These are phyloP conservation scores for Mucor sp. DNA, from an alignment of 371 early-diverging fungal species.

Conservation along the genomic window DNA sequence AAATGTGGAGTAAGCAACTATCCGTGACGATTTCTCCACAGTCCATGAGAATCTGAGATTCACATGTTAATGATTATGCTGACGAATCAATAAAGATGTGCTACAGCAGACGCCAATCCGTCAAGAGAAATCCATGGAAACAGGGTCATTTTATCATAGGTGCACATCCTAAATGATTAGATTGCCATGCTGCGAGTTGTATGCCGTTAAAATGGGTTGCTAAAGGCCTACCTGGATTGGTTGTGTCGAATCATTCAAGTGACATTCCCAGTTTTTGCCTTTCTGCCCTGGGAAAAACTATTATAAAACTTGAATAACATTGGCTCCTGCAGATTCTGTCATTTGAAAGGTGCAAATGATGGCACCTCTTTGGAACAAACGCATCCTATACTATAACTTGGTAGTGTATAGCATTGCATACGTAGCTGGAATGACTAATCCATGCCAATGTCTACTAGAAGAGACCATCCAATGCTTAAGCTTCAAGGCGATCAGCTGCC, in stretches of 20 bases:
- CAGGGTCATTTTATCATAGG: neutral
- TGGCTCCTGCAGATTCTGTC: neutral
- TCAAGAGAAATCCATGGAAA: neutral
- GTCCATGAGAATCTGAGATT: constrained; percentile 21
- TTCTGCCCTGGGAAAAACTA: constrained; percentile 3
- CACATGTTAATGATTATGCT: constrained; percentile 21
- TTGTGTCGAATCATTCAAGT: neutral
- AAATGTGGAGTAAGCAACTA: constrained; percentile 25
- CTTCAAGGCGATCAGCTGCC: neutral
- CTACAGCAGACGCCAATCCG: neutral
- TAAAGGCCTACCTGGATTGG: neutral
- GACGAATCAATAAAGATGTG: constrained; percentile 20
- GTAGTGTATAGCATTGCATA: neutral
- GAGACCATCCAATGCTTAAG: neutral
- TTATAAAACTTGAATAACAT: neutral
- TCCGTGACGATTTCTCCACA: constrained; percentile 10
- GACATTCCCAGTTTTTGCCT: neutral
- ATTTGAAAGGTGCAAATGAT: neutral
- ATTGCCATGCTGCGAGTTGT: neutral
- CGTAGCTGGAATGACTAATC: neutral
- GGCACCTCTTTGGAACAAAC: neutral
- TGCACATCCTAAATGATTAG: no score
- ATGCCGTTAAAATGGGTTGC: neutral
- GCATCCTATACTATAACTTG: neutral
- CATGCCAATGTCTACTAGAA: neutral